A percentile compares a stretch with the other conserved stretches of the same genome.
phyloP scores from a whole-genome alignment of 257 asterid species.

The Jaltomata sinuosa region DNA sequence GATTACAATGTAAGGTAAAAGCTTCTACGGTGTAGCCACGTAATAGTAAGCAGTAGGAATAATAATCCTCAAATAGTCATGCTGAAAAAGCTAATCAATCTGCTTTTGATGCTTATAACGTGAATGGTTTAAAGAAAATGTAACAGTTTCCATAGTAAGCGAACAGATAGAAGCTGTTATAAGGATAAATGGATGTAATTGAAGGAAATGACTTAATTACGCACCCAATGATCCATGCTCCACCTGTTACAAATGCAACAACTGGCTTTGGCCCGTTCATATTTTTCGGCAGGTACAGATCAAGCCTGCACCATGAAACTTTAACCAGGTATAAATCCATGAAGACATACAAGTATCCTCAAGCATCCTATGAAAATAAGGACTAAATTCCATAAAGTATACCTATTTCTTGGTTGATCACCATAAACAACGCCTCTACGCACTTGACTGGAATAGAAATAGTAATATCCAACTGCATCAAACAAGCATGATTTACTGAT shows the following conservation, averaged over 20 bases:
- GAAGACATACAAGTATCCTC: background rate
- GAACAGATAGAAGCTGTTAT: background rate
- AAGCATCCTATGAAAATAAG: background rate
- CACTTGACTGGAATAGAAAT: constrained; percentile 66
- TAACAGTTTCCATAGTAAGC: background rate
- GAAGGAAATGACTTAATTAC: background rate
- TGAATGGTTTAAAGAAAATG: background rate
- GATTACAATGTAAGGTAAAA: background rate
- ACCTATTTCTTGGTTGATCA: constrained; percentile 95
- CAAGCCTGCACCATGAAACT: constrained; percentile 49
- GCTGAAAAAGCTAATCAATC: background rate
- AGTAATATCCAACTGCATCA: constrained; percentile 83
- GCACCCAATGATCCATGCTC: constrained; percentile 99
- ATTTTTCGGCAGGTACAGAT: constrained; percentile 73
- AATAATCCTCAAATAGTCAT: background rate
- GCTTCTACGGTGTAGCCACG: background rate
- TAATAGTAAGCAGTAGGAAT: background rate
- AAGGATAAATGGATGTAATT: background rate
- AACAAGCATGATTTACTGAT: constrained; percentile 1
- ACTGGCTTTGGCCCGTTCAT: constrained; percentile 77
- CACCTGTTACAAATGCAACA: constrained; percentile 95
- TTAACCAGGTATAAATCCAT: background rate
- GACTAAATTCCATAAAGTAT: background rate
- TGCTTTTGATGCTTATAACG: background rate
- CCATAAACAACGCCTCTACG: constrained; percentile 83